Conservation (phyloP, 306 rosid genomes). For the Gynostemma pentaphyllum region DNA sequence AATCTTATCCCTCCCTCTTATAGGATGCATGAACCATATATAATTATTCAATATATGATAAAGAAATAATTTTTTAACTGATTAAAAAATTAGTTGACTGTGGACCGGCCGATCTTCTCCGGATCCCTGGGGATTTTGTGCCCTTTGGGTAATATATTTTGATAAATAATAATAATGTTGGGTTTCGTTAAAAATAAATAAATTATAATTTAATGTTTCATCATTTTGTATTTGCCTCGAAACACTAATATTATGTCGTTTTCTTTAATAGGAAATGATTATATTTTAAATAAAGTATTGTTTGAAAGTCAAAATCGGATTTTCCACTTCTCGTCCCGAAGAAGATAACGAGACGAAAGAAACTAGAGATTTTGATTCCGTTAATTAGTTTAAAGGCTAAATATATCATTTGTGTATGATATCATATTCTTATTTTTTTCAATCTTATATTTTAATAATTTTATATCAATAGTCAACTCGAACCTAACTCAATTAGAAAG, state of each 20-base stretch:
- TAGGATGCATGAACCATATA: conserved; percentile 7
- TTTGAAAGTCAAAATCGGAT: not conserved
- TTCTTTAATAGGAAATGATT: not conserved
- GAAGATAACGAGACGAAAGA: too few species aligned
- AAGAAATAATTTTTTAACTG: not conserved
- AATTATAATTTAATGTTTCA: too few species aligned
- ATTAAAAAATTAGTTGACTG: not conserved
- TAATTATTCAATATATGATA: not conserved
- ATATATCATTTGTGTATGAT: too few species aligned
- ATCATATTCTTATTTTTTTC: too few species aligned
- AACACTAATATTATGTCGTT: not conserved
- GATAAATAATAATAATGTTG: not conserved
- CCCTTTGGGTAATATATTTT: not conserved
- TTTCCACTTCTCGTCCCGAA: not conserved
- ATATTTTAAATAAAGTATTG: not conserved
- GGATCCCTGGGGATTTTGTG: conserved; percentile 14
- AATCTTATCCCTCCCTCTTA: not conserved
- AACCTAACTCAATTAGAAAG: too few species aligned
- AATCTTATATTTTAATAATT: too few species aligned
- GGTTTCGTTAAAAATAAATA: too few species aligned
- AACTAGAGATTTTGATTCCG: too few species aligned
- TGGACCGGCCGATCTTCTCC: conserved; percentile 16
- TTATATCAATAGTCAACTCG: too few species aligned
- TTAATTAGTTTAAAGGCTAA: too few species aligned
- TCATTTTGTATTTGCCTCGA: conserved; percentile 8